Evolutionary conservation across 2,329 filamentous ascomycete genomes (phyloP).

Genomic region (Penicillium paneum): DNA sequence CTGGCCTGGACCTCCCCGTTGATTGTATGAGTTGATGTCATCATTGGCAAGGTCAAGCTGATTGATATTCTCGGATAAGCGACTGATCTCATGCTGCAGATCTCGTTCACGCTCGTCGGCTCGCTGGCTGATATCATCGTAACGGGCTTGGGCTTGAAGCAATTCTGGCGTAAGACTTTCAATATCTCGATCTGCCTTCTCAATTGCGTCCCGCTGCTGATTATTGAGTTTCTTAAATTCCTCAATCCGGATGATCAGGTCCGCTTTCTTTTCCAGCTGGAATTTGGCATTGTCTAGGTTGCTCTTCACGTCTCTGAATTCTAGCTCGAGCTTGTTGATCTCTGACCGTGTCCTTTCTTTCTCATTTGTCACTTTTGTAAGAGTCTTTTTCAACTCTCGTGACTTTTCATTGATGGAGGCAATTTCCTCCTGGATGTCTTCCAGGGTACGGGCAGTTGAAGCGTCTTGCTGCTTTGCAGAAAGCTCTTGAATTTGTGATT

Average conservation of each 20-base stretch:
- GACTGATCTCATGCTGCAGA: constrained; percentile 67
- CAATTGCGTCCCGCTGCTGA: constrained; percentile 68
- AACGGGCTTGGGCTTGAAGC: constrained; percentile 68
- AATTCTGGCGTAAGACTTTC: constrained; percentile 73
- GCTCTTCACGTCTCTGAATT: constrained; percentile 70
- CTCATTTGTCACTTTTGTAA: constrained; percentile 65
- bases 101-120: constrained; percentile 70
- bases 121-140: constrained; percentile 71
- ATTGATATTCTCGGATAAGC: constrained; percentile 69
- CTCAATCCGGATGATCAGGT: constrained; percentile 68
- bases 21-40: constrained; percentile 76
- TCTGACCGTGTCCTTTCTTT: constrained; percentile 68
- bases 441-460: constrained; percentile 64
- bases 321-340: constrained; percentile 69
- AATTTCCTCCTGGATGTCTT: constrained; percentile 79
- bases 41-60: constrained; percentile 71
- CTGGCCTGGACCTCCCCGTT: constrained; percentile 69
- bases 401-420: constrained; percentile 65
- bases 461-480: constrained; percentile 70
- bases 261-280: constrained; percentile 76
- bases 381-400: constrained; percentile 59
- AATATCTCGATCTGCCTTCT: constrained; percentile 68
- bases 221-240: constrained; percentile 65
- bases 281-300: constrained; percentile 68
- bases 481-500: constrained; percentile 71